Percentiles rank a stretch among this genome's conserved stretches.
Evolutionary conservation across 2,329 filamentous ascomycete species (phyloP).

Genomic region (Penicillium griseofulvum): DNA sequence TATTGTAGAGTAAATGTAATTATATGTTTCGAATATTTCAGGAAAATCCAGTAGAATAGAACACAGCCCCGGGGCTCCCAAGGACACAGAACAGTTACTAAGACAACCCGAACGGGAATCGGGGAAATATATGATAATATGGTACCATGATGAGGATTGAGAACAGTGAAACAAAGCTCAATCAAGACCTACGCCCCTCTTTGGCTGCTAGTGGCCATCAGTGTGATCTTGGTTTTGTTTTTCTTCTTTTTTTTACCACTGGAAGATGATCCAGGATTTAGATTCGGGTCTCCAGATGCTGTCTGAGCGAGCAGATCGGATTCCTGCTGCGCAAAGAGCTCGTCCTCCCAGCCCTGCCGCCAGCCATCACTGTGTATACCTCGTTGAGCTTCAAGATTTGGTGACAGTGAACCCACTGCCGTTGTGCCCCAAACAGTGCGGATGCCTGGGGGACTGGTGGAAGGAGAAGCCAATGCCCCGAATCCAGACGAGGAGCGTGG

Average conservation of each 20-base stretch:
- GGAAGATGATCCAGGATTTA: slow-evolving; percentile 19
- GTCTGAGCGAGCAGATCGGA: slow-evolving; percentile 50
- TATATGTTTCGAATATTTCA: neutral
- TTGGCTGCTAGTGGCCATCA: slow-evolving; percentile 65
- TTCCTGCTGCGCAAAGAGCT: slow-evolving; percentile 65
- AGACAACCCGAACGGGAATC: neutral
- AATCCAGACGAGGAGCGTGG: slow-evolving; percentile 44
- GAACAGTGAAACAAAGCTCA: neutral
- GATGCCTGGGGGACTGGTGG: slow-evolving; percentile 72
- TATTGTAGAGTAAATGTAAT: neutral
- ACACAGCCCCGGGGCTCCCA: neutral
- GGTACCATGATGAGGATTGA: neutral
- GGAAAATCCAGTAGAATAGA: neutral
- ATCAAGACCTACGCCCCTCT: slow-evolving; percentile 50
- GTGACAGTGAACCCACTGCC: slow-evolving; percentile 59
- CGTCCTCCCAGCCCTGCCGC: slow-evolving; percentile 78
- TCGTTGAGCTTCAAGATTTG: slow-evolving; percentile 48
- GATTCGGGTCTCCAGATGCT: slow-evolving; percentile 30
- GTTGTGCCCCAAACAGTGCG: slow-evolving; percentile 93
- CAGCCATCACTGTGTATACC: slow-evolving; percentile 70
- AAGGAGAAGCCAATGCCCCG: slow-evolving; percentile 66
- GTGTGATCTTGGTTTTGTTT: slow-evolving; percentile 66
- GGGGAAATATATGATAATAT: neutral
- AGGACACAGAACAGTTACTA: no score
- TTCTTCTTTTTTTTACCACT: slow-evolving; percentile 61